A percentile compares a stretch with the other conserved stretches of the same genome.
These are phyloP conservation scores for Collybiopsis confluens DNA, from an alignment of 768 basidiomycete species.

Conservation along the genomic window DNA sequence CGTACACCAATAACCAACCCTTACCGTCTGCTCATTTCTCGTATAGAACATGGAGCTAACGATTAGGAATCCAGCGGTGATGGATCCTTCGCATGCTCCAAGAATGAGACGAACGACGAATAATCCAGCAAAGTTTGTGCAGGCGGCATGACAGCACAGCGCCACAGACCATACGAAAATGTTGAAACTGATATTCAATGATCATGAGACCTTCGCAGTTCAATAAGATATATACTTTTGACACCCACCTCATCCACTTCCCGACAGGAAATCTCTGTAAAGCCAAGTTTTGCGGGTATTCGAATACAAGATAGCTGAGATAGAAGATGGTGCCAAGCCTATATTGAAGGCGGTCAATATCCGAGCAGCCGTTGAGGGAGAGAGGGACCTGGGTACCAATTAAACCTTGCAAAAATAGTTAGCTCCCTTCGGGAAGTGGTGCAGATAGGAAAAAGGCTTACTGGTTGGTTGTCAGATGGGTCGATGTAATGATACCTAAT, in stretches of 20 bases:
- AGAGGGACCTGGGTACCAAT: neutral
- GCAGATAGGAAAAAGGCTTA: slow-evolving; percentile 12
- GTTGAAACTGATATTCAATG: slow-evolving; percentile 41
- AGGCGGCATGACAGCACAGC: slow-evolving; percentile 61
- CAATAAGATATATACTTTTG: neutral
- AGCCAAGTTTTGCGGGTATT: slow-evolving; percentile 71
- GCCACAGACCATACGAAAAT: slow-evolving; percentile 65
- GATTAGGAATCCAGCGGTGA: slow-evolving; percentile 76
- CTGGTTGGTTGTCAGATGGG: slow-evolving; percentile 7
- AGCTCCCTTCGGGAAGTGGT: slow-evolving; percentile 4
- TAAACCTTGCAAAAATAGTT: slow-evolving; percentile 3
- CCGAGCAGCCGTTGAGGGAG: neutral
- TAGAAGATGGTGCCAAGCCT: slow-evolving; percentile 80
- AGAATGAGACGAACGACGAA: slow-evolving; percentile 61
- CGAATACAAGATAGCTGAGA: slow-evolving; percentile 64
- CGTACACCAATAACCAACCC: slow-evolving; percentile 78
- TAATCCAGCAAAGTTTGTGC: slow-evolving; percentile 63
- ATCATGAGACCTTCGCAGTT: too few species aligned
- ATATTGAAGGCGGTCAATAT: neutral
- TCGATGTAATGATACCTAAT: slow-evolving; percentile 34
- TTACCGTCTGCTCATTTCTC: slow-evolving; percentile 59
- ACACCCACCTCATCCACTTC: slow-evolving; percentile 70
- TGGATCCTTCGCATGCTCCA: slow-evolving; percentile 68
- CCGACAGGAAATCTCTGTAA: slow-evolving; percentile 73
- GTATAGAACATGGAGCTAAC: slow-evolving; percentile 80